Conservation (phyloP, 805 yeast genomes). For the Saturnispora halmiae region DNA sequence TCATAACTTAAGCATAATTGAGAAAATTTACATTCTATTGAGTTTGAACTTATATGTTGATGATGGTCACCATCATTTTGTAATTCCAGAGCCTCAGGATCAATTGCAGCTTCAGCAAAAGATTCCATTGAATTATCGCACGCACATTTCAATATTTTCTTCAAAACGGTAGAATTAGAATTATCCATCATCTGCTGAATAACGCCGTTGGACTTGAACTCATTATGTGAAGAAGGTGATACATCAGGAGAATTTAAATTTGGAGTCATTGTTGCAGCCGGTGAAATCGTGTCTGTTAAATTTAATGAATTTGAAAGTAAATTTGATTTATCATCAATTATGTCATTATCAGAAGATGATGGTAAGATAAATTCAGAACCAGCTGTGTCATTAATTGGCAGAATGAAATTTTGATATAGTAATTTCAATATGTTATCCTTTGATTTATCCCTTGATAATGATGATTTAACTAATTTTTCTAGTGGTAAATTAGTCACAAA, state of each 20-base stretch:
- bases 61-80: conserved; percentile 9
- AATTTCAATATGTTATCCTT: conserved; percentile 18
- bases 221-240: conserved; percentile 4
- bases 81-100: conserved; percentile 18
- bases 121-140: conserved; percentile 14
- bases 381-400: conserved; percentile 24
- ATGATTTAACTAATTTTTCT: conserved; percentile 18
- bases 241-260: neutral
- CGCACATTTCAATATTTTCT: conserved; percentile 17
- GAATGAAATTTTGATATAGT: conserved; percentile 24
- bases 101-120: conserved; percentile 17
- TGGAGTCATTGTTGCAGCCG: conserved; percentile 9
- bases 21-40: conserved; percentile 22
- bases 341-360: conserved; percentile 10
- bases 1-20: conserved; percentile 23
- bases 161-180: conserved; percentile 6
- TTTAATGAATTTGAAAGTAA: neutral
- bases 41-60: conserved; percentile 7
- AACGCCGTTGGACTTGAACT: neutral
- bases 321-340: conserved; percentile 2
- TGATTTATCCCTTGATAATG: conserved; percentile 18
- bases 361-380: conserved; percentile 25
- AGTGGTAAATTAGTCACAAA: conserved; percentile 18
- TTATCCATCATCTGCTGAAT: neutral
- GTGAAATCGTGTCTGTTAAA: conserved; percentile 8